Evolutionary conservation across 139 green algal genomes (phyloP), one percentile per base, ranked within the genome.

Genomic region (Auxenochlorella pyrenoidosa): DNA sequence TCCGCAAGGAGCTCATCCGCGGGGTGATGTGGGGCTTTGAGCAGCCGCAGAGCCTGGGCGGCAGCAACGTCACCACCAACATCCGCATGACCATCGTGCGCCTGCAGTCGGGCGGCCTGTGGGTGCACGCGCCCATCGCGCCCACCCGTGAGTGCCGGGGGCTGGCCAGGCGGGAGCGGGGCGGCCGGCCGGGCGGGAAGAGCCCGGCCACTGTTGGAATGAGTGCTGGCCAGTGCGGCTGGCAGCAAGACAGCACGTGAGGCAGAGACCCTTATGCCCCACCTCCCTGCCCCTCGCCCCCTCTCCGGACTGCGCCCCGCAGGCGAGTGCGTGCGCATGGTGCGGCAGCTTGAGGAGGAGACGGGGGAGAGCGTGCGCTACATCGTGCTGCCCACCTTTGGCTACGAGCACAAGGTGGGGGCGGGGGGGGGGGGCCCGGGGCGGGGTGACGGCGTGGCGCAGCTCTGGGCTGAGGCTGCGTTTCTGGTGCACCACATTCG

Each of bases 341-440:
- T 96, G 6, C 89, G 90, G 83, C 93, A 97, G 90, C 83, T 98
- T 63, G 92, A 92, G 44, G 91, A 89, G 0, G 95, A 97, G 89
- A 86, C 98, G 43, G 92, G 91, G 44, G 91, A 89, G 0, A 91
- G 91, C 8, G 96, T 99, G 34, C 91, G 97, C 86, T 90, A 98
- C 93, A 97, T 98, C 30, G 92, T 98, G 40, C 90, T 97, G 86
- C 92, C 95, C 75, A 99, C 96, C 0, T 96, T 94, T 92, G 97
- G 95, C 0, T 97, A 98, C 59, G 97, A 99, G 90, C 97, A 99
- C 92, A 98, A 98, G 91, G 89, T 95, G 22, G 26, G 77, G 38
- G 12, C 22, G 30, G 63, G 3, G 8, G 3, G 43, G 28, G 47
- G 0, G 38, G 47, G 41, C 4, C 80, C 8, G 15, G n/a, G n/a